A percentile compares a stretch with the other conserved stretches of the same genome.
Evolutionary conservation across 1,139 yeast genomes (phyloP).

Genomic region (Yamadazyma blattariae): DNA sequence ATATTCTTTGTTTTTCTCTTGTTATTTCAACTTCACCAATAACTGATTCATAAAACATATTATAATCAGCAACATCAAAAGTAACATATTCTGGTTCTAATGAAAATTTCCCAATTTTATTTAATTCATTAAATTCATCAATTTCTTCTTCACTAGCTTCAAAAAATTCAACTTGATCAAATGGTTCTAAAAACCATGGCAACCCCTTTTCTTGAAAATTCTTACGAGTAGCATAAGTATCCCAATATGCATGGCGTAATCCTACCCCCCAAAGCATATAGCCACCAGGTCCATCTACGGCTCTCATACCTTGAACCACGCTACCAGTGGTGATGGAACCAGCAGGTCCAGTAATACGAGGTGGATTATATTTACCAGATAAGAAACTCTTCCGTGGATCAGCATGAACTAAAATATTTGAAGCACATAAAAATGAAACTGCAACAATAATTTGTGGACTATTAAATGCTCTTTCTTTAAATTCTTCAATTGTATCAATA

Average conservation of each 20-base stretch:
- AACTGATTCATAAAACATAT: slow-evolving; percentile 1
- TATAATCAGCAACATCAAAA: slow-evolving; percentile 4
- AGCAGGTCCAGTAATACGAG: slow-evolving; percentile 7
- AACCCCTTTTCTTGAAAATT: slow-evolving; percentile 31
- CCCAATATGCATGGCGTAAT: slow-evolving; percentile 8
- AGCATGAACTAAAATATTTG: slow-evolving; percentile 6
- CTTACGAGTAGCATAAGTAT: slow-evolving; percentile 6
- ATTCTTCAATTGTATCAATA: slow-evolving; percentile 7
- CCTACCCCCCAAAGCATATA: slow-evolving; percentile 9
- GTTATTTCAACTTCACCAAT: neutral
- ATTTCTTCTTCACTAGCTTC: slow-evolving; percentile 61
- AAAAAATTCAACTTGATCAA: slow-evolving; percentile 63
- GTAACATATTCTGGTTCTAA: slow-evolving; percentile 1
- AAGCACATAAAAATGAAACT: slow-evolving; percentile 8
- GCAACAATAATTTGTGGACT: slow-evolving; percentile 8
- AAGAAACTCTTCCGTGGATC: slow-evolving; percentile 8
- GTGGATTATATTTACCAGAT: slow-evolving; percentile 8
- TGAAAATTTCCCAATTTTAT: slow-evolving; percentile 8
- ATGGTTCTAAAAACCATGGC: slow-evolving; percentile 82
- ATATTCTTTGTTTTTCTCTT: slow-evolving; percentile 1
- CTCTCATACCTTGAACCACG: slow-evolving; percentile 10
- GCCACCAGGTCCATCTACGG: slow-evolving; percentile 9
- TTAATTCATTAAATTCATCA: slow-evolving; percentile 61
- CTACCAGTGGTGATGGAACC: slow-evolving; percentile 8
- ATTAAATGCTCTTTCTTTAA: slow-evolving; percentile 5